A percentile compares a stretch with the other conserved stretches of the same genome.
phyloP scores from a whole-genome alignment of 176 grass and related monocot species.

The Avena eriantha region DNA sequence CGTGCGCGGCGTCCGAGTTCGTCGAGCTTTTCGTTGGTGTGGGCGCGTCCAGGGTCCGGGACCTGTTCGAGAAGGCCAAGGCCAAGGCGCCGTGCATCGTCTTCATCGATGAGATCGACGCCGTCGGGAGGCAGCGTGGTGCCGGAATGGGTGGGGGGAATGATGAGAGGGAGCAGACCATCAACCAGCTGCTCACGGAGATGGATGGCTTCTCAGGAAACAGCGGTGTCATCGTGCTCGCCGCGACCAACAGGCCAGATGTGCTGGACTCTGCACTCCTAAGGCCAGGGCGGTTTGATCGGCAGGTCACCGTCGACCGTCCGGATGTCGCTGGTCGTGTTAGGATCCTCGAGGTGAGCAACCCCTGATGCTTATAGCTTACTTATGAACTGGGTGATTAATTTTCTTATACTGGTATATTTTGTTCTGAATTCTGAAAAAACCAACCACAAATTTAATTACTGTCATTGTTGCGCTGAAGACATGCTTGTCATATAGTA shows the following conservation, averaged over 20 bases:
- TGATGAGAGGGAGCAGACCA: constrained; percentile 98
- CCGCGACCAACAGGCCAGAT: constrained; percentile 86
- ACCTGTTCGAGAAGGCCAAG: constrained; percentile 99
- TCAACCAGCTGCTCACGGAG: constrained; percentile 95
- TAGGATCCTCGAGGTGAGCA: constrained; percentile 77
- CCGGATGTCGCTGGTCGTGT: constrained; percentile 90
- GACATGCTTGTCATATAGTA: no score
- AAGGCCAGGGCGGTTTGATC: constrained; percentile 83
- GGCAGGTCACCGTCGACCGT: constrained; percentile 92
- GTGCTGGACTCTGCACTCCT: constrained; percentile 78
- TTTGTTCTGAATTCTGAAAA: neutral
- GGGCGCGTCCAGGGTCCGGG: constrained; percentile 83
- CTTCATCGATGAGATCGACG: constrained; percentile 97
- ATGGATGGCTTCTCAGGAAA: constrained; percentile 98
- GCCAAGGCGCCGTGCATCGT: constrained; percentile 98
- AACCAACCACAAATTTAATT: neutral
- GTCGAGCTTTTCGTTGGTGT: constrained; percentile 97
- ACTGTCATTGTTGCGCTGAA: no score
- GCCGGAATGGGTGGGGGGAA: constrained; percentile 91
- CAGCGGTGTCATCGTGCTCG: constrained; percentile 93
- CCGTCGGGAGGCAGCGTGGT: constrained; percentile 89
- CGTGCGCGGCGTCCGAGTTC: constrained; percentile 92
- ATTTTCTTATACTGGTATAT: neutral
- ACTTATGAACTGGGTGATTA: constrained; percentile 16
- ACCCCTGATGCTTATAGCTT: neutral